A percentile compares a stretch with the other conserved stretches of the same genome.
These are phyloP conservation scores for Linnemannia schmuckeri DNA, from an alignment of 192 early-diverging fungal genomes.

Conservation along the genomic window DNA sequence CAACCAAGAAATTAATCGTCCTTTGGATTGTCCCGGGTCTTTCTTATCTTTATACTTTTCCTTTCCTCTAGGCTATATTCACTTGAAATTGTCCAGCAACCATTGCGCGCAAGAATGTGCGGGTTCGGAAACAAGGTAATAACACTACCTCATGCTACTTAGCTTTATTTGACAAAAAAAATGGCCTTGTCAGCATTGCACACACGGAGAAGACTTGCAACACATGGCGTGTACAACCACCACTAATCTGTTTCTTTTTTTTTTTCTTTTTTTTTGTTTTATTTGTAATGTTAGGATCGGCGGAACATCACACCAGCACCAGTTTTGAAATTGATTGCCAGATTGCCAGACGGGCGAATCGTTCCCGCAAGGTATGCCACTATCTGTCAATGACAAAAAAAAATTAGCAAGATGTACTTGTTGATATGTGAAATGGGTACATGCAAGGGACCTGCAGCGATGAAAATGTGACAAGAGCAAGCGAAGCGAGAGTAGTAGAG, in stretches of 20 bases:
- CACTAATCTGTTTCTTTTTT: background rate
- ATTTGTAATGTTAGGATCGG: conserved; percentile 61
- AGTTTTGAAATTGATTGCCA: conserved; percentile 70
- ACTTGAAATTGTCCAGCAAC: conserved; percentile 82
- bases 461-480: background rate
- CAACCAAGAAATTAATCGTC: background rate
- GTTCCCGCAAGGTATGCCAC: conserved; percentile 48
- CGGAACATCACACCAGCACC: conserved; percentile 75
- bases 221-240: background rate
- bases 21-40: background rate
- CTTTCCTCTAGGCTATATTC: conserved; percentile 51
- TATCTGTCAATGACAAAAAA: background rate
- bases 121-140: conserved; percentile 83
- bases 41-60: background rate
- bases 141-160: too few relatives aligned
- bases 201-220: background rate
- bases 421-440: background rate
- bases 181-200: too few relatives aligned
- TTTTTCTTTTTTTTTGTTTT: background rate
- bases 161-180: background rate
- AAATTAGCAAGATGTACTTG: background rate
- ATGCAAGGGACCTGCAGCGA: background rate
- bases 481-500: background rate
- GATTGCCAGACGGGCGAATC: conserved; percentile 36
- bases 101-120: conserved; percentile 80